phyloP scores from a whole-genome alignment of 1,139 yeast genomes.

The Geotrichum bryndzae region DNA sequence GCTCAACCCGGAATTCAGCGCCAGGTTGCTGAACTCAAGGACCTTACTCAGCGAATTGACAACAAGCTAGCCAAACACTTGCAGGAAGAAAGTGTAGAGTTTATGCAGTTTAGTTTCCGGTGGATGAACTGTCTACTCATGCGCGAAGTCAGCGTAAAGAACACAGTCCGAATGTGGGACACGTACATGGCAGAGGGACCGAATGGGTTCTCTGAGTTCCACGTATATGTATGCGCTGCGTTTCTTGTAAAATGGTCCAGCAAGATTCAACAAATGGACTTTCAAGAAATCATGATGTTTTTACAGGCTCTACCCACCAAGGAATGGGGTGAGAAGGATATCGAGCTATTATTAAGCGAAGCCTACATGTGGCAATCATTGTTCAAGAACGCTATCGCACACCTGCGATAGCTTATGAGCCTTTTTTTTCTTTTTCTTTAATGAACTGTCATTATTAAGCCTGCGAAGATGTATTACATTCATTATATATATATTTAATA shows the following conservation, averaged over 20 bases:
- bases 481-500: not conserved
- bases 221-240: conserved; percentile 97
- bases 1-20: conserved; percentile 96
- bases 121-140: conserved; percentile 98
- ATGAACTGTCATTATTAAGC: not conserved
- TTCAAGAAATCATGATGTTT: conserved; percentile 87
- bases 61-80: conserved; percentile 65
- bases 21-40: conserved; percentile 77
- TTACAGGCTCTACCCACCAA: conserved; percentile 83
- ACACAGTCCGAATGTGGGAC: conserved; percentile 96
- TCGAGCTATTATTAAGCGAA: conserved; percentile 87
- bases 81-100: conserved; percentile 75
- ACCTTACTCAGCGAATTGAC: conserved; percentile 76
- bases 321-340: conserved; percentile 81
- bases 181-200: conserved; percentile 87
- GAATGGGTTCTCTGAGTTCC: conserved; percentile 85
- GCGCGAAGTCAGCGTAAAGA: conserved; percentile 78
- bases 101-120: conserved; percentile 88
- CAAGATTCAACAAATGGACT: conserved; percentile 77
- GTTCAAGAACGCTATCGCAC: conserved; percentile 78
- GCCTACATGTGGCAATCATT: conserved; percentile 95
- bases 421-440: not conserved
- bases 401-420: conserved; percentile 12
- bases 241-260: conserved; percentile 81
- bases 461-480: not conserved